A percentile compares a stretch with the other conserved stretches of the same genome.
phyloP scores from a whole-genome alignment of 2,329 filamentous ascomycete genomes.

The Colletotrichum destructivum region DNA sequence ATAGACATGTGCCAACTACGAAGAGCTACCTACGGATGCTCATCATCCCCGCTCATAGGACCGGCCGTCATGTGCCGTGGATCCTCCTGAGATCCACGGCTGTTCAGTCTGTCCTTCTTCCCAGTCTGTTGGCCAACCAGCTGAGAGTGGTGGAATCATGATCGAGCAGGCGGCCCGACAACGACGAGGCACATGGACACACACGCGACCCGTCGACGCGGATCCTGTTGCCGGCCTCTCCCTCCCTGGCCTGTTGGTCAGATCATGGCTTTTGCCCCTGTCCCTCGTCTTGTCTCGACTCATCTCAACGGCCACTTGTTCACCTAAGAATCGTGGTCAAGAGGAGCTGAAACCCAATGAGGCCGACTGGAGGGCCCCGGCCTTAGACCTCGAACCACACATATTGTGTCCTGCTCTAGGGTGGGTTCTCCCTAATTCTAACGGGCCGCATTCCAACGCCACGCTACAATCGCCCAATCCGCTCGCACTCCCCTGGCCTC shows the following conservation, averaged over 20 bases:
- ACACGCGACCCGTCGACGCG: conserved; percentile 33
- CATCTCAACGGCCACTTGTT: background rate
- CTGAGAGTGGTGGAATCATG: conserved; percentile 23
- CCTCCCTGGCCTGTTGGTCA: conserved; percentile 23
- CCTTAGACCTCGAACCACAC: conserved; percentile 14
- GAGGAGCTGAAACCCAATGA: background rate
- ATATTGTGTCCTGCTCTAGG: background rate
- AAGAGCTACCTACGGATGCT: too few species aligned
- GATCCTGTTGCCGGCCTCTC: conserved; percentile 20
- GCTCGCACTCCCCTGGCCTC: background rate
- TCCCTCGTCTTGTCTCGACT: conserved; percentile 1
- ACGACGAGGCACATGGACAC: background rate
- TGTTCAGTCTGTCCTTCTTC: background rate
- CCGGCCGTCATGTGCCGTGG: background rate
- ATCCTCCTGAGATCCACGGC: conserved; percentile 4
- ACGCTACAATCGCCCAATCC: background rate
- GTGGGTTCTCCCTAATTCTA: conserved; percentile 1
- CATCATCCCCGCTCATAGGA: background rate
- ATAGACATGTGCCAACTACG: background rate
- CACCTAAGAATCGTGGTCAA: conserved; percentile 1
- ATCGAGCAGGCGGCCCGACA: conserved; percentile 9
- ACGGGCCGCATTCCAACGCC: conserved; percentile 38
- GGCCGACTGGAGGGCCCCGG: background rate
- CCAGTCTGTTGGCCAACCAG: background rate
- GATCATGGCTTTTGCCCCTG: conserved; percentile 1